Conservation (phyloP, 2,329 filamentous ascomycete genomes). For the Hirsutella rhossiliensis region DNA sequence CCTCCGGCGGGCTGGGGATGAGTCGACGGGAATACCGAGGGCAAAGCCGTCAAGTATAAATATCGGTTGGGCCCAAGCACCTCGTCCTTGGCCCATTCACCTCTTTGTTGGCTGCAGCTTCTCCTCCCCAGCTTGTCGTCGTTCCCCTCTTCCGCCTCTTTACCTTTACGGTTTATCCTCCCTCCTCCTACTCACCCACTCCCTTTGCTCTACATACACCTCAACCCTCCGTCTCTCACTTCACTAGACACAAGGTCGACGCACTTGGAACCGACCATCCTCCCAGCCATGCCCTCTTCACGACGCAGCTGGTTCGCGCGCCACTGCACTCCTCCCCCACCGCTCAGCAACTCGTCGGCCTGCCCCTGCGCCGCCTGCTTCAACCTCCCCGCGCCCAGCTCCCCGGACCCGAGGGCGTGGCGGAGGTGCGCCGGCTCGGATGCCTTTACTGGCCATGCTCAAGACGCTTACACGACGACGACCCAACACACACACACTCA, state of each 20-base stretch:
- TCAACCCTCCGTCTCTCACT: neutral
- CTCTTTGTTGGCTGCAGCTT: too few relatives aligned
- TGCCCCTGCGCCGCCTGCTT: slow-evolving; percentile 21
- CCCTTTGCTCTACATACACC: too few relatives aligned
- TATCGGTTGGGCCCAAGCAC: too few relatives aligned
- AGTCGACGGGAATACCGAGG: too few relatives aligned
- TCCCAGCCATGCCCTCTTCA: slow-evolving; percentile 16
- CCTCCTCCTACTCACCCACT: too few relatives aligned
- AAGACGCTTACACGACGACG: neutral
- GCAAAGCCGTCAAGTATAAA: too few relatives aligned
- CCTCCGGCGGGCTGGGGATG: too few relatives aligned
- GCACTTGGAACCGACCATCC: neutral
- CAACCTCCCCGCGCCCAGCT: slow-evolving; percentile 4
- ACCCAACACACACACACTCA: neutral
- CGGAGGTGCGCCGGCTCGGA: neutral
- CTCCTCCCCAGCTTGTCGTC: too few relatives aligned
- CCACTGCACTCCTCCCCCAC: slow-evolving; percentile 26
- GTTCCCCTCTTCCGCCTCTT: too few relatives aligned
- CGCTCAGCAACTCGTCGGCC: slow-evolving; percentile 18
- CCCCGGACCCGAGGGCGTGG: neutral
- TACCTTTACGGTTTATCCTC: too few relatives aligned
- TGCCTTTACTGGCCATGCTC: neutral
- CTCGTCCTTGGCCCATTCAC: too few relatives aligned
- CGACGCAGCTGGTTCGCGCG: slow-evolving; percentile 25
- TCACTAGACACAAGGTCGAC: too few relatives aligned